These are phyloP conservation scores for Penicillium sp. DNA, from an alignment of 2,329 filamentous ascomycete species.

Conservation along the genomic window DNA sequence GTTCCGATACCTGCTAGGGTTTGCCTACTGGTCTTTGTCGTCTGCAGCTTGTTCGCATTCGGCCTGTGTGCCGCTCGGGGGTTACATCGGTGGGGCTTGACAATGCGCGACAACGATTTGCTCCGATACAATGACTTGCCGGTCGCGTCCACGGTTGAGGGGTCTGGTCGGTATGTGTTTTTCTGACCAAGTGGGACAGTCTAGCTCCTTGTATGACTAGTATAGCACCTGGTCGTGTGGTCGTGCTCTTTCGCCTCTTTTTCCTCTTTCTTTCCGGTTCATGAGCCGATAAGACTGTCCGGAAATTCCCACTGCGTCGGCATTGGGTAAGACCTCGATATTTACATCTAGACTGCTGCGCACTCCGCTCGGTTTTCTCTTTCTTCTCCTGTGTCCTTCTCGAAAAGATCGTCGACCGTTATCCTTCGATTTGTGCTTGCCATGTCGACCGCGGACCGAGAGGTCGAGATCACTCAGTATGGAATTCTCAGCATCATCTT, in stretches of 20 bases:
- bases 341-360: slow-evolving; percentile 21
- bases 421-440: slow-evolving; percentile 5
- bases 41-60: slow-evolving; percentile 7
- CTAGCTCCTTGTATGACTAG: slow-evolving; percentile 5
- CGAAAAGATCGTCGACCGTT: slow-evolving; percentile 4
- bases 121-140: slow-evolving; percentile 10
- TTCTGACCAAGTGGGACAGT: slow-evolving; percentile 7
- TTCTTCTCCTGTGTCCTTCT: slow-evolving; percentile 10
- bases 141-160: slow-evolving; percentile 20
- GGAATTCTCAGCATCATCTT: not conserved
- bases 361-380: not conserved
- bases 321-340: slow-evolving; percentile 15
- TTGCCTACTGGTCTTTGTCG: not conserved
- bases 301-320: slow-evolving; percentile 17
- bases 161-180: slow-evolving; percentile 16
- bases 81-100: slow-evolving; percentile 30
- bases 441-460: slow-evolving; percentile 26
- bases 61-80: slow-evolving; percentile 17
- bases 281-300: slow-evolving; percentile 65
- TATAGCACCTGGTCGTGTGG: slow-evolving; percentile 4
- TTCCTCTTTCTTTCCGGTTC: no score
- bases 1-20: no score
- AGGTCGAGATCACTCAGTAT: slow-evolving; percentile 28
- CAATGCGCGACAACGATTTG: slow-evolving; percentile 22
- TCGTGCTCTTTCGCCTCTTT: slow-evolving; percentile 5